phyloP scores from a whole-genome alignment of 345 rosid species.

The Balakata baccata region DNA sequence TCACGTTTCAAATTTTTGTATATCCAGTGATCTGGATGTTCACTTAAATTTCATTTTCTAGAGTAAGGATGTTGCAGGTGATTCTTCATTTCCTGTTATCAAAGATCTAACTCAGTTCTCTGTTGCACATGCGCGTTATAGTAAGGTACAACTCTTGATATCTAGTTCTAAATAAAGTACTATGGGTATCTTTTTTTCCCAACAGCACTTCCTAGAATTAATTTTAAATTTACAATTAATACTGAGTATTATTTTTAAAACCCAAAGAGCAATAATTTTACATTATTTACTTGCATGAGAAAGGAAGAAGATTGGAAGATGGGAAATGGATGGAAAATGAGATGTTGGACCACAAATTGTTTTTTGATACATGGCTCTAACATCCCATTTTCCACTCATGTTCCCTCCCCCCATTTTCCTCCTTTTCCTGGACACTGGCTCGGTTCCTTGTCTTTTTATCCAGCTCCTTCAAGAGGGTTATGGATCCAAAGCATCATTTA shows the following conservation, averaged over 20 bases:
- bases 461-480: background rate
- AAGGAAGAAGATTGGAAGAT: background rate
- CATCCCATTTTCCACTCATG: no score
- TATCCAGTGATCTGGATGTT: slow-evolving; percentile 15
- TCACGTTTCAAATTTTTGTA: slow-evolving; percentile 12
- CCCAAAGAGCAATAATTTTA: background rate
- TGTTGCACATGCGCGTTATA: slow-evolving; percentile 87
- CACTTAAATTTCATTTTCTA: slow-evolving; percentile 25
- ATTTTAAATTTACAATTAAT: slow-evolving; percentile 11
- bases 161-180: background rate
- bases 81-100: slow-evolving; percentile 86
- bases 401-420: no score
- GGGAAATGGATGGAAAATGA: background rate
- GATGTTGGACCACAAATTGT: background rate
- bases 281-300: slow-evolving; percentile 2
- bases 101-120: slow-evolving; percentile 85
- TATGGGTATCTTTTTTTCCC: background rate
- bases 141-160: slow-evolving; percentile 55
- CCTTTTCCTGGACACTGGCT: no score
- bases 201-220: background rate
- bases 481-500: slow-evolving; percentile 5
- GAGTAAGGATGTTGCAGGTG: slow-evolving; percentile 92
- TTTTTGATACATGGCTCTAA: no score
- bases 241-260: background rate
- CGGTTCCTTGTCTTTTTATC: background rate